Conservation (phyloP, 202 grass and related monocot species). For the Tripidium arundinaceum region DNA sequence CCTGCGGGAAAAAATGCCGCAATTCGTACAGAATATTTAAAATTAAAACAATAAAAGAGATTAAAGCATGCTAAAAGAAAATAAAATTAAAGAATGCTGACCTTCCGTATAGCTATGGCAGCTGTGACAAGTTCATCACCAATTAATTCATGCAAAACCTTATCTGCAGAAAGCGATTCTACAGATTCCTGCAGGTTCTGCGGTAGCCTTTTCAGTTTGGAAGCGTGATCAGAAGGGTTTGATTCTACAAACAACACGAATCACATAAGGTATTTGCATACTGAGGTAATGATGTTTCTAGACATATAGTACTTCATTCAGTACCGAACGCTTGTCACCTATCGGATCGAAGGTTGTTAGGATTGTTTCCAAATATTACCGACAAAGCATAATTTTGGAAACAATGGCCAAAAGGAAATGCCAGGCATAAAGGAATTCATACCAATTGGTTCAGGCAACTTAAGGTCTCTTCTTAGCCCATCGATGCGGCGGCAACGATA, state of each 20-base stretch:
- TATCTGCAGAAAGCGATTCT: conserved; percentile 17
- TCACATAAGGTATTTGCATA: too few species aligned
- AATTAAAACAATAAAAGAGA: background rate
- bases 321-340: background rate
- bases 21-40: background rate
- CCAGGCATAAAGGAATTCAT: conserved; percentile 18
- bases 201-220: too few species aligned
- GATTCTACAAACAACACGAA: too few species aligned
- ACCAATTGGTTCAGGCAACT: conserved; percentile 85
- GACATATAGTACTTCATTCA: background rate
- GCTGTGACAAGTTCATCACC: conserved; percentile 71
- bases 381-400: background rate
- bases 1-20: conserved; percentile 38
- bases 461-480: conserved; percentile 68
- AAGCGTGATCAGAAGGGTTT: too few species aligned
- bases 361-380: background rate
- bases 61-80: background rate
- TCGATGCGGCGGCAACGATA: conserved; percentile 79
- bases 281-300: background rate
- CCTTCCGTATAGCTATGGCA: conserved; percentile 67
- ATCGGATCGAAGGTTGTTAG: background rate
- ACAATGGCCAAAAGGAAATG: background rate
- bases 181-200: too few species aligned
- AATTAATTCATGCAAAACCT: conserved; percentile 61
- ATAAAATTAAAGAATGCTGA: conserved; percentile 8